Evolutionary conservation across 2,329 filamentous ascomycete species (phyloP).

Genomic region (Alternaria rosae): DNA sequence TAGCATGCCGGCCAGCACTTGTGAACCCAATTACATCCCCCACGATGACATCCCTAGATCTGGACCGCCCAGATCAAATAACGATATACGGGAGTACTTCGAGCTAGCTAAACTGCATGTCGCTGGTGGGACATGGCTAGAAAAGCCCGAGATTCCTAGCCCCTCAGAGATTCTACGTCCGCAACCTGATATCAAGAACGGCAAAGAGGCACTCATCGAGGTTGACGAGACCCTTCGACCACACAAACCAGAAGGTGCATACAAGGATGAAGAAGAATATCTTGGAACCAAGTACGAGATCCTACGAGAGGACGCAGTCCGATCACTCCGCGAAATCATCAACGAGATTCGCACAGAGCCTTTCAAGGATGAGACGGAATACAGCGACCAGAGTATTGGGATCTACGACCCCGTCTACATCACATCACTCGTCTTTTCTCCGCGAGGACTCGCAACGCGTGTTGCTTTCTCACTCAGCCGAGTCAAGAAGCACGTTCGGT

Average conservation of each 20-base stretch:
- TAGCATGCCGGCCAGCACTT: neutral
- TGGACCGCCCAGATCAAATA: constrained; percentile 18
- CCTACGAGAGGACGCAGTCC: constrained; percentile 75
- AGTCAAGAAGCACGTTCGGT: constrained; percentile 68
- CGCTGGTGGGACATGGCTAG: constrained; percentile 36
- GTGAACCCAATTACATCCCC: constrained; percentile 2
- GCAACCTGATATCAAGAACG: constrained; percentile 4
- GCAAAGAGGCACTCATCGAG: constrained; percentile 26
- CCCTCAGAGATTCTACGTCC: constrained; percentile 57
- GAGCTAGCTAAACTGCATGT: constrained; percentile 23
- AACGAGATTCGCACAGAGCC: constrained; percentile 43
- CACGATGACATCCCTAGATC: constrained; percentile 25
- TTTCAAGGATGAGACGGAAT: constrained; percentile 60
- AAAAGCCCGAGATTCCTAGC: constrained; percentile 63
- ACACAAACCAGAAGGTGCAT: constrained; percentile 58
- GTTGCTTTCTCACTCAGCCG: constrained; percentile 74
- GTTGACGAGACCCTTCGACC: constrained; percentile 28
- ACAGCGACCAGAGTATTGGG: constrained; percentile 41
- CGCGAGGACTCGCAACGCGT: constrained; percentile 69
- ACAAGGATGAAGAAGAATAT: constrained; percentile 69
- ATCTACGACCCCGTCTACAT: constrained; percentile 66
- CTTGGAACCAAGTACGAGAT: constrained; percentile 77
- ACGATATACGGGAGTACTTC: constrained; percentile 41
- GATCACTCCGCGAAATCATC: constrained; percentile 73
- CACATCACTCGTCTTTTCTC: constrained; percentile 68